Base-by-base conservation (phyloP, 768 basidiomycete genomes). In the Boletus vinaceobasis region DNA sequence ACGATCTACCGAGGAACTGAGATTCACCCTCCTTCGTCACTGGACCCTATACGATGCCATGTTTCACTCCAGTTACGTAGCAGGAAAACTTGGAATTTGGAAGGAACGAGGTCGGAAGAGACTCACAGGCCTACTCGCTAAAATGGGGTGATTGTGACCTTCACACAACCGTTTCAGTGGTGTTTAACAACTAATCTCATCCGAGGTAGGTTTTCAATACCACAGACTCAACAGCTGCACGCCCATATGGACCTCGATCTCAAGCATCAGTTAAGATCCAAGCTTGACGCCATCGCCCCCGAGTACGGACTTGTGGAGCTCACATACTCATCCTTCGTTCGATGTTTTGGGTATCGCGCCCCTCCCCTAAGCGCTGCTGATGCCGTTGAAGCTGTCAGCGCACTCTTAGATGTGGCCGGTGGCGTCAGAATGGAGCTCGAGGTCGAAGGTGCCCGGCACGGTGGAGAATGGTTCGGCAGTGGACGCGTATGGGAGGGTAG, bases 31-130 rank as follows among this genome's bases (percentile, higher is more conserved):
- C 50, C 94, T 95, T 68, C 81, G 96, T 53, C 97, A 98, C 74
- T 99, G 97, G 97, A 98, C 89, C 31, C 73, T 99, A 43, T 98
- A 98, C 67, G 97, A 99, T 65, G 86, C 95, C 11, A 98, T 99
- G 97, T 87, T 87, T 64, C 96, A 99, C 70, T 97, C 94, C 4
- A 90, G 90, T 53, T 99, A 98, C 64, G 88, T 99, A 17, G 95
- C 94, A 7, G 88, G 90, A 48, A 93, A 93, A 70, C 79, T 99
- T 55, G 94, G 93, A 4, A 91, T 96, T 52, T 98, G 97, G 97
- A 93, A 90, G 66, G 96, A 98, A 69, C 82, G 85, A 51, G 97
- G 97, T 21, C 79, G 90, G 57, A 95, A 93, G 69, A 81, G 86
- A 59, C 73, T 99, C 52, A 91, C 88, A 1, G 97, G 96, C 8